phyloP scores from a whole-genome alignment of 2,329 filamentous ascomycete genomes.

The Monosporascus sp. region DNA sequence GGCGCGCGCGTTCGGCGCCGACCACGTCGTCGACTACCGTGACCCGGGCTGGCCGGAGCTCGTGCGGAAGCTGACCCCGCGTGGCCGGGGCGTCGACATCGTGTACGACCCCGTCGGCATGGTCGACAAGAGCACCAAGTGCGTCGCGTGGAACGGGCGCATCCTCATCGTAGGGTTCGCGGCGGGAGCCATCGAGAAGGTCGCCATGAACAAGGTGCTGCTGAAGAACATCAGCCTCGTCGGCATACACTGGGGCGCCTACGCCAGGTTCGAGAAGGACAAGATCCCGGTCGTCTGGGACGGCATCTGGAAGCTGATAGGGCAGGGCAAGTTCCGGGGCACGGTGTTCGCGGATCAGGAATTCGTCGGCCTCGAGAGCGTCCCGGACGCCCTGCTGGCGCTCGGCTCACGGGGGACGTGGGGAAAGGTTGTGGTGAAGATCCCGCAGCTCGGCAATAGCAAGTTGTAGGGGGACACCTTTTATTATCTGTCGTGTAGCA shows the following conservation, averaged over 20 bases:
- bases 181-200: slow-evolving; percentile 79
- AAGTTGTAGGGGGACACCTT: slow-evolving; percentile 39
- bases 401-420: slow-evolving; percentile 80
- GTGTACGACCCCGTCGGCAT: slow-evolving; percentile 93
- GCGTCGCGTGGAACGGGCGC: slow-evolving; percentile 87
- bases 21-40: slow-evolving; percentile 75
- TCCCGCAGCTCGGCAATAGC: slow-evolving; percentile 62
- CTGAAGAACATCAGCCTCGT: slow-evolving; percentile 91
- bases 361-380: slow-evolving; percentile 75
- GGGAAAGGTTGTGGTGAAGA: slow-evolving; percentile 91
- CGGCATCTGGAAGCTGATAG: slow-evolving; percentile 73
- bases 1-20: slow-evolving; percentile 75
- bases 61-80: slow-evolving; percentile 74
- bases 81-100: slow-evolving; percentile 73
- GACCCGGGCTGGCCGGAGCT: slow-evolving; percentile 57
- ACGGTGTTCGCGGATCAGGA: slow-evolving; percentile 79
- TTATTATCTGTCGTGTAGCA: background rate
- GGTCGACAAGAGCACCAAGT: slow-evolving; percentile 83
- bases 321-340: slow-evolving; percentile 70
- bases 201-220: slow-evolving; percentile 86
- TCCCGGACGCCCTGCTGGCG: slow-evolving; percentile 70
- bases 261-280: slow-evolving; percentile 66
- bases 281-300: slow-evolving; percentile 72
- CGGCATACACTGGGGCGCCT: slow-evolving; percentile 88
- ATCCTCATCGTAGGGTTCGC: slow-evolving; percentile 88